These are phyloP conservation scores for Fusarium tupiense DNA, from an alignment of 2,329 filamentous ascomycete genomes.

Conservation along the genomic window DNA sequence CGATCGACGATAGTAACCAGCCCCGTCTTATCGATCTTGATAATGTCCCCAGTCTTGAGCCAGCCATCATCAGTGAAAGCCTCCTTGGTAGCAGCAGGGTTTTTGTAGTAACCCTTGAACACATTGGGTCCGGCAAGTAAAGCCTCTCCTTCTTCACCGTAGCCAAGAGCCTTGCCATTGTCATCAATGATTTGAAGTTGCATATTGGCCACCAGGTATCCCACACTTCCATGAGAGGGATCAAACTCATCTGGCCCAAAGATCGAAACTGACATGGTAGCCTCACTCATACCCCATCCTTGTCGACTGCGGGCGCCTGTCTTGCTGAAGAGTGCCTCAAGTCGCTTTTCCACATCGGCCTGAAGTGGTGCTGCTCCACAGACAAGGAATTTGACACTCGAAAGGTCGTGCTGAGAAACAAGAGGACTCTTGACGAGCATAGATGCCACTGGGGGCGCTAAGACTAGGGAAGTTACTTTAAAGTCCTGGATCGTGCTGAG, in stretches of 20 bases:
- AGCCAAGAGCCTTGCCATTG: neutral
- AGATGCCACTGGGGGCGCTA: neutral
- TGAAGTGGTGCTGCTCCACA: slow-evolving; percentile 13
- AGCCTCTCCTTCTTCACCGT: neutral
- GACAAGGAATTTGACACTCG: neutral
- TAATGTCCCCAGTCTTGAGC: slow-evolving; percentile 3
- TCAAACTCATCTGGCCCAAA: slow-evolving; percentile 13
- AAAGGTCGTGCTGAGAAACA: neutral
- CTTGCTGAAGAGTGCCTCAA: neutral
- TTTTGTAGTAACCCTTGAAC: neutral
- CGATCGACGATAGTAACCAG: slow-evolving; percentile 5
- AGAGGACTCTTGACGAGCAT: neutral
- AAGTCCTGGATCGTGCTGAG: neutral
- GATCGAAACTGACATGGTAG: neutral
- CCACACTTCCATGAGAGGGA: neutral
- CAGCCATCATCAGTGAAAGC: neutral
- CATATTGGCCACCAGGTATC: slow-evolving; percentile 1
- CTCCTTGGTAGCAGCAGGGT: neutral
- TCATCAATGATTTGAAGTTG: neutral
- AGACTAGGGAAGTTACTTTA: neutral
- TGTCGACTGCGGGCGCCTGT: neutral
- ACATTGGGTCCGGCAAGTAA: neutral
- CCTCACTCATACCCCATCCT: slow-evolving; percentile 15
- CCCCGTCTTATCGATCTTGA: neutral
- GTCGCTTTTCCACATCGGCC: neutral